Base-by-base conservation (phyloP, 1,139 yeast species). In the Protomyces inouyei region DNA sequence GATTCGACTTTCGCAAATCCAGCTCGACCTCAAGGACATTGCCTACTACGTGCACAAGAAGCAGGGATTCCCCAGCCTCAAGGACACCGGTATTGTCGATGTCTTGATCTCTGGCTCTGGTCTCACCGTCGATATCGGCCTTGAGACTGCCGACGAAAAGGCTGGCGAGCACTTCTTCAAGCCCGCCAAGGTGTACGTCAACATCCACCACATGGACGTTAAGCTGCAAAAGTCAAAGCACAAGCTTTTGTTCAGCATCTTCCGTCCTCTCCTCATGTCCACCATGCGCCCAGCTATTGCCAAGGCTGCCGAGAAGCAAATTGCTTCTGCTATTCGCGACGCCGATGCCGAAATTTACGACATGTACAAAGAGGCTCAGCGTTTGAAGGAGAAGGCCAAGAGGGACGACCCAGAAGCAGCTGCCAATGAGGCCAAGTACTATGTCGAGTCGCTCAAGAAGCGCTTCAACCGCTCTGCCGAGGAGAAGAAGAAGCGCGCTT, bases 61-160 rank as follows among this genome's bases (percentile, higher is more conserved):
- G 65, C 60, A 56, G 10, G 70, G 71, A 14, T 65, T 69, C 61
- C 69, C 69, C 12, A 32, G 60, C 16, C 28, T 69, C 45, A 52
- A 60, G 54, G 71, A 69, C 57, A 61, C 53, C 32, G 71, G 71
- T 28, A 55, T 69, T n/a, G 68, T 67, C 23, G 70, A 69, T 48
- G 52, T 69, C 54, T 57, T 64, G 45, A 64, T 69, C 12, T 67
- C 68, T 10, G 57, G 64, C 40, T 55, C 65, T 14, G 71, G 71
- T 4, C 46, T 69, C 43, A 54, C 64, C 28, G 66, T 66, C 61
- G 63, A 61, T 9, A 56, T 69, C 35, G 57, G 67, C n/a, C 57
- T 69, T 8, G 64, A 45, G 45, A 61, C 67, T 6, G 68, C 66
- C 3, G 55, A 57, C 16, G 53, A 40, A 3, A 53, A 60, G 3